Percentiles rank a stretch among this genome's conserved stretches.
Evolutionary conservation across 768 basidiomycete genomes (phyloP).

Genomic region (Nidularia pulvinata): DNA sequence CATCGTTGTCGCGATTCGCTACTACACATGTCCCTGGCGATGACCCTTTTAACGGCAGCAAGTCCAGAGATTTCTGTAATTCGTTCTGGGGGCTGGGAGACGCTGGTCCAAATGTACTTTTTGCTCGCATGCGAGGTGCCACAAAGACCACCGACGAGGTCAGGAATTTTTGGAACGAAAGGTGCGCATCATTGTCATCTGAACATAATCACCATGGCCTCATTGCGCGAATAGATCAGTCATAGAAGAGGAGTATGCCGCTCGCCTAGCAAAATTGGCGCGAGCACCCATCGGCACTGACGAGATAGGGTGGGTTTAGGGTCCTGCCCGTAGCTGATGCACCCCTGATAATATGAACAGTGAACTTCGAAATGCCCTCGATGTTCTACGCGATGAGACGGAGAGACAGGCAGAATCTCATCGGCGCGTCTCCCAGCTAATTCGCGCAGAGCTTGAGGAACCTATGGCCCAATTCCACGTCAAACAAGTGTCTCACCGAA

Average conservation of each 20-base stretch:
- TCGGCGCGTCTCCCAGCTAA: conserved; percentile 65
- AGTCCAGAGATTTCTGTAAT: conserved; percentile 83
- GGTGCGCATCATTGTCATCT: conserved; percentile 46
- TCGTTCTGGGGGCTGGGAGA: conserved; percentile 93
- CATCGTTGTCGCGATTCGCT: conserved; percentile 67
- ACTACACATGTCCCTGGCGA: conserved; percentile 43
- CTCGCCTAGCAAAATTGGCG: conserved; percentile 76
- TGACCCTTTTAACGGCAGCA: conserved; percentile 41
- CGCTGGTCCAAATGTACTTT: conserved; percentile 86
- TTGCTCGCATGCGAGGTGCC: conserved; percentile 85
- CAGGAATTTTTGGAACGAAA: conserved; percentile 88
- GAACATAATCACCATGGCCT: neutral
- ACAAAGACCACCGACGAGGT: conserved; percentile 88
- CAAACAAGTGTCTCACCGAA: conserved; percentile 71
- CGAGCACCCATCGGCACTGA: conserved; percentile 78
- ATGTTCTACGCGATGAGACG: conserved; percentile 81
- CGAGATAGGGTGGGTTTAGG: conserved; percentile 80
- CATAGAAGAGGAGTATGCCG: conserved; percentile 96
- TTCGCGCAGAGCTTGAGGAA: conserved; percentile 72
- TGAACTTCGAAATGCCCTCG: conserved; percentile 78
- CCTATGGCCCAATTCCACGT: conserved; percentile 57
- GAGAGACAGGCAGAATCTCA: conserved; percentile 79
- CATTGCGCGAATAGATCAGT: conserved; percentile 50
- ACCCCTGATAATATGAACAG: conserved; percentile 33
- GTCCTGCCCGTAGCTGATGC: neutral